Conservation (phyloP, 257 asterid species). For the Prunella vulgaris region DNA sequence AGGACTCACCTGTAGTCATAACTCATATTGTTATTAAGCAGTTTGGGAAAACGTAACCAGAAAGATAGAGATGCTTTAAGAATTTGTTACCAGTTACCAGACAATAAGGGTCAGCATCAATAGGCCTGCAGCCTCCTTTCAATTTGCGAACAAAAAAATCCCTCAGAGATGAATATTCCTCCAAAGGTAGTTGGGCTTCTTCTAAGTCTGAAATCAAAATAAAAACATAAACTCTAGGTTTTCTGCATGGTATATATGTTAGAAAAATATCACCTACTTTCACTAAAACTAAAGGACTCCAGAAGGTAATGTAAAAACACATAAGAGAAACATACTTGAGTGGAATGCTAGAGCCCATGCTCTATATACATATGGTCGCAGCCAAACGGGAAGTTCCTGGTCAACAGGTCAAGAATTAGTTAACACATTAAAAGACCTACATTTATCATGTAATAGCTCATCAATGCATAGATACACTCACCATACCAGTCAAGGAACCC, state of each 20-base stretch:
- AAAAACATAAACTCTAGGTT: background rate
- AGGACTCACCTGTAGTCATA: conserved; percentile 68
- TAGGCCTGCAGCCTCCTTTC: conserved; percentile 78
- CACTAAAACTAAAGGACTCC: background rate
- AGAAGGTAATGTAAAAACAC: background rate
- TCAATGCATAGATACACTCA: conserved; percentile 34
- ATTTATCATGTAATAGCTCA: conserved; percentile 11
- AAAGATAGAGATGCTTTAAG: conserved; percentile 20
- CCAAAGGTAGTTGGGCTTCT: conserved; percentile 79
- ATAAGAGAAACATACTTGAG: conserved; percentile 51
- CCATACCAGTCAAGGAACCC: conserved; percentile 71
- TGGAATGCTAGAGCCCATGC: conserved; percentile 99
- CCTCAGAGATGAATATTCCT: conserved; percentile 76
- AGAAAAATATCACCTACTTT: conserved; percentile 1
- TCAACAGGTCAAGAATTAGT: conserved; percentile 45
- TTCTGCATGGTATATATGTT: background rate
- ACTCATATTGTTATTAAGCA: conserved; percentile 15
- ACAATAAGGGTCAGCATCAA: conserved; percentile 60
- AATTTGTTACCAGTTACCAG: conserved; percentile 96
- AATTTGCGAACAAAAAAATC: conserved; percentile 75
- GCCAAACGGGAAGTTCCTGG: conserved; percentile 86
- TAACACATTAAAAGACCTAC: conserved; percentile 12
- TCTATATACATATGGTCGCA: conserved; percentile 75
- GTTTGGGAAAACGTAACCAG: conserved; percentile 13
- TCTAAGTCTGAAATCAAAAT: conserved; percentile 54